Evolutionary conservation across 176 grass and related monocot species (phyloP).

Genomic region (Themeda triandra): DNA sequence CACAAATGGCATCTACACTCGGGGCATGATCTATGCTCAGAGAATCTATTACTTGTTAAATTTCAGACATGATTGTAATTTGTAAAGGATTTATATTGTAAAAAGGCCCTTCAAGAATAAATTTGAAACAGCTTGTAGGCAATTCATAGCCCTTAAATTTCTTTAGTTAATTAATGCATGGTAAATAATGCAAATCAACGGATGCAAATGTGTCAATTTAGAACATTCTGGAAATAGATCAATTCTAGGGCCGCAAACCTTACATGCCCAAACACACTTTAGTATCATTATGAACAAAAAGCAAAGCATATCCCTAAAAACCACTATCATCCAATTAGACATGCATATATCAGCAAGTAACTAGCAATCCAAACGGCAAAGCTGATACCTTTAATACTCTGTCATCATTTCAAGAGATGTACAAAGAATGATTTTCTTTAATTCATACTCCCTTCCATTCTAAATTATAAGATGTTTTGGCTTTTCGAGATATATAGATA

Average conservation of each 20-base stretch:
- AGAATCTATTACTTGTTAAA: background rate
- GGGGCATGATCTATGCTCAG: background rate
- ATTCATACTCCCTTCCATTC: background rate
- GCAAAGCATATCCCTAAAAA: background rate
- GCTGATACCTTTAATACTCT: background rate
- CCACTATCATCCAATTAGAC: background rate
- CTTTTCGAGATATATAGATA: background rate
- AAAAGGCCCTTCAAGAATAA: background rate
- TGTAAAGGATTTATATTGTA: background rate
- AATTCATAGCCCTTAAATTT: background rate
- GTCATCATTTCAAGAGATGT: background rate
- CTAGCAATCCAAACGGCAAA: background rate
- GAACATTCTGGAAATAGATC: background rate
- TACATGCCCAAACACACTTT: background rate
- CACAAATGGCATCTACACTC: slow-evolving; percentile 9
- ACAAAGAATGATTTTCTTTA: background rate
- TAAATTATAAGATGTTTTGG: background rate
- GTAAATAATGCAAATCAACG: background rate
- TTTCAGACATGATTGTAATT: background rate
- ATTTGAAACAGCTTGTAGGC: background rate
- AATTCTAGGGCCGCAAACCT: background rate
- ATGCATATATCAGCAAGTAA: background rate
- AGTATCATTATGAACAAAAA: background rate
- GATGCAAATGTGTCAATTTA: background rate
- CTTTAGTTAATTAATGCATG: background rate